A percentile compares a stretch with the other conserved stretches of the same genome.
Conservation (phyloP, 1,284 basidiomycete genomes). For the Cryptococcus depauperatus region DNA sequence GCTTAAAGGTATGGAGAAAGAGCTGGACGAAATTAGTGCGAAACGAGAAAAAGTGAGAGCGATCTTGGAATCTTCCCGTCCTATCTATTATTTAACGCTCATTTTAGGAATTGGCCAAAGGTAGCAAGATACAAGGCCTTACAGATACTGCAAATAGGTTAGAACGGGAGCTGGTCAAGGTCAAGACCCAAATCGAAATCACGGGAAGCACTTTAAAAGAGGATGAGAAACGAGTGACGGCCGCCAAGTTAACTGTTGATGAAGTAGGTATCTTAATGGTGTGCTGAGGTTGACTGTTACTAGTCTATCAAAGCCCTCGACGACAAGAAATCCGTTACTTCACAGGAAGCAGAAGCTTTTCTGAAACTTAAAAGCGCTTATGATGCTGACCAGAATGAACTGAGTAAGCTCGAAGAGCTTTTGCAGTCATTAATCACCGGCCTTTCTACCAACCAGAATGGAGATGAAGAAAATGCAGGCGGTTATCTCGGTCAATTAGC, state of each 20-base stretch:
- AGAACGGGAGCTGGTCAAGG: constrained; percentile 78
- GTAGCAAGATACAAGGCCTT: constrained; percentile 68
- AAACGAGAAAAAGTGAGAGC: constrained; percentile 52
- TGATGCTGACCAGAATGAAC: constrained; percentile 56
- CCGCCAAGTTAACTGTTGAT: constrained; percentile 54
- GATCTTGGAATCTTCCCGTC: too few species aligned
- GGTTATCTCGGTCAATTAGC: constrained; percentile 96
- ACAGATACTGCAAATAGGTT: constrained; percentile 70
- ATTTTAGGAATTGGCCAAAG: constrained; percentile 54
- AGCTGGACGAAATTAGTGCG: constrained; percentile 59
- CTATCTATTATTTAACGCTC: background rate
- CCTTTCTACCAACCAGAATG: constrained; percentile 60
- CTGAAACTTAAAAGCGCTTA: constrained; percentile 55
- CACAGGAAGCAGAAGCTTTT: constrained; percentile 42
- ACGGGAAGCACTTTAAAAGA: constrained; percentile 69
- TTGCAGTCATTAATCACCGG: constrained; percentile 91
- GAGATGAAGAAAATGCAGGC: constrained; percentile 56
- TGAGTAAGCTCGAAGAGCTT: constrained; percentile 80
- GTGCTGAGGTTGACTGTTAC: background rate
- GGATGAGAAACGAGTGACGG: constrained; percentile 60
- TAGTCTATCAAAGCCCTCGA: constrained; percentile 55
- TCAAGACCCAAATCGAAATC: constrained; percentile 79
- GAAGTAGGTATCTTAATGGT: constrained; percentile 49
- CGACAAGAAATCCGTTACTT: constrained; percentile 56
- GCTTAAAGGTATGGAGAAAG: constrained; percentile 50